Conservation (phyloP, 331 rosid genomes). For the Spiraea crenata region DNA sequence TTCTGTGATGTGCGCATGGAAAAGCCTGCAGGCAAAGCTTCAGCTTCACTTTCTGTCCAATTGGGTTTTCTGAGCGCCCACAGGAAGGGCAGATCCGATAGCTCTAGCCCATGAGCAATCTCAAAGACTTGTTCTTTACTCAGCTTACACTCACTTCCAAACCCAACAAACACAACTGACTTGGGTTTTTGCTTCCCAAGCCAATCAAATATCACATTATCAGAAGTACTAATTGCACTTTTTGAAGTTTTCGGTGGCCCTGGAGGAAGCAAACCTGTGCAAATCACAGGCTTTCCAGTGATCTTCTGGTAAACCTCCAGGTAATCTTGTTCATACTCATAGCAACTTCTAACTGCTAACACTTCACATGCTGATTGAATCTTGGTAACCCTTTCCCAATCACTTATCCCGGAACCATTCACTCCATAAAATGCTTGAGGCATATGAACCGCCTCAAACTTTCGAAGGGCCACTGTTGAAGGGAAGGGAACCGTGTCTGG, state of each 20-base stretch:
- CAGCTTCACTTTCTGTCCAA: slow-evolving; percentile 26
- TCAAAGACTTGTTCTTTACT: slow-evolving; percentile 30
- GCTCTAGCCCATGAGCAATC: slow-evolving; percentile 35
- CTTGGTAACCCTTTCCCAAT: not conserved
- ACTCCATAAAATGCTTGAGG: not conserved
- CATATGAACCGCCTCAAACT: slow-evolving; percentile 14
- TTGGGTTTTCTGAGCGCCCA: slow-evolving; percentile 8
- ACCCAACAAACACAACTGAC: slow-evolving; percentile 41
- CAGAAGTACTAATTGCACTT: not conserved
- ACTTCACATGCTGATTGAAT: slow-evolving; percentile 18
- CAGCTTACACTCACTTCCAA: slow-evolving; percentile 35
- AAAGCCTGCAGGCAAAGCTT: slow-evolving; percentile 34
- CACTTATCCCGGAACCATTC: slow-evolving; percentile 25
- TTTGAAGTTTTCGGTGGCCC: not conserved
- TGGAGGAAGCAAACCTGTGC: slow-evolving; percentile 35
- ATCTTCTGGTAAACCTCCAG: slow-evolving; percentile 18
- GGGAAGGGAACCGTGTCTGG: slow-evolving; percentile 22
- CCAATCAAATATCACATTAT: slow-evolving; percentile 28
- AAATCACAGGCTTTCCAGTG: slow-evolving; percentile 34
- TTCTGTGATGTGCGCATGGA: too few species aligned
- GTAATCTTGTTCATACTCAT: slow-evolving; percentile 42
- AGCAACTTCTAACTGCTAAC: slow-evolving; percentile 25
- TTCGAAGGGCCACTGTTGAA: slow-evolving; percentile 21
- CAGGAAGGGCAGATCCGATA: slow-evolving; percentile 19
- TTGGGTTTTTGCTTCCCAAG: slow-evolving; percentile 35